Evolutionary conservation across 768 basidiomycete genomes (phyloP).

Genomic region (Lepiota venenata): DNA sequence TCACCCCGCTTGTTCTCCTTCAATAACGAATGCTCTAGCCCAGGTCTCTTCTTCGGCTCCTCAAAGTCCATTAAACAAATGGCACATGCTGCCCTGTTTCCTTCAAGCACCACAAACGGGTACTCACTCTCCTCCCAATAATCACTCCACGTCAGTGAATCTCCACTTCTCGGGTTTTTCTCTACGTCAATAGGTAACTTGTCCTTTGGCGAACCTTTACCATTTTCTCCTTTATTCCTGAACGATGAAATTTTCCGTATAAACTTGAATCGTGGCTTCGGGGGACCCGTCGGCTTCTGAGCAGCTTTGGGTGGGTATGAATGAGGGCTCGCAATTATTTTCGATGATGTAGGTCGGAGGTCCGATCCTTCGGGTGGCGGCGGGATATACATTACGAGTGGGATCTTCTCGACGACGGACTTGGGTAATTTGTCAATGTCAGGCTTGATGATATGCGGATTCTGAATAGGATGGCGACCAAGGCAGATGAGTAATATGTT

Average conservation of each 20-base stretch:
- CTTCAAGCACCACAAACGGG: constrained; percentile 80
- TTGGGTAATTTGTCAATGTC: constrained; percentile 75
- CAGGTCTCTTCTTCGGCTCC: constrained; percentile 47
- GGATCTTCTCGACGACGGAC: constrained; percentile 72
- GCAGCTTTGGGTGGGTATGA: constrained; percentile 58
- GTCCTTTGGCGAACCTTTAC: background rate
- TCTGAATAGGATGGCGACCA: constrained; percentile 77
- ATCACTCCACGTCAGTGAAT: constrained; percentile 65
- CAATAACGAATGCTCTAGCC: background rate
- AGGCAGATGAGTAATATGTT: constrained; percentile 77
- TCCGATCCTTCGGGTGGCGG: constrained; percentile 57
- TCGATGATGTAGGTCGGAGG: constrained; percentile 27
- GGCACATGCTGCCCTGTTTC: constrained; percentile 80
- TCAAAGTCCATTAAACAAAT: constrained; percentile 86
- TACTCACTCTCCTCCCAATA: constrained; percentile 75
- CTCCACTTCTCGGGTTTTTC: constrained; percentile 12
- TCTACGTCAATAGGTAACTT: constrained; percentile 11
- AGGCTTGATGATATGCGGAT: constrained; percentile 69
- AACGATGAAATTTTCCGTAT: constrained; percentile 29
- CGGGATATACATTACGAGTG: constrained; percentile 83
- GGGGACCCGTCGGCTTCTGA: constrained; percentile 16
- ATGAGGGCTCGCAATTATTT: constrained; percentile 48
- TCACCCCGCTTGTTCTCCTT: constrained; percentile 2
- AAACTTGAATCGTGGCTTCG: constrained; percentile 53
- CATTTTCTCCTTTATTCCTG: constrained; percentile 15